These are phyloP conservation scores for Corylus avellana DNA, from an alignment of 306 rosid species.

Conservation along the genomic window DNA sequence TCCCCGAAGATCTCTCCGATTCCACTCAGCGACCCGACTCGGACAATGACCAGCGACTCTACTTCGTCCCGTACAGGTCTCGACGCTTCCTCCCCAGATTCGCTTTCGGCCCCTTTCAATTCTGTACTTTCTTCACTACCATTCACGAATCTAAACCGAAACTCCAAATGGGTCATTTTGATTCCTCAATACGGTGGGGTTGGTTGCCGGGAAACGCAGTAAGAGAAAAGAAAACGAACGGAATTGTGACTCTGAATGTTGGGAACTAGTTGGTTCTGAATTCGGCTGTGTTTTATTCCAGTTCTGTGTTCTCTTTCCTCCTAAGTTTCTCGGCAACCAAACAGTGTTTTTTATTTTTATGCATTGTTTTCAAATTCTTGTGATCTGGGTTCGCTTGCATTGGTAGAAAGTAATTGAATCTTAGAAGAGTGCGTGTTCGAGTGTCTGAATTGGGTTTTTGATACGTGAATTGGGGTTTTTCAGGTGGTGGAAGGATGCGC, in stretches of 20 bases:
- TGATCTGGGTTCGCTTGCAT: constrained; percentile 50
- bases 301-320: constrained; percentile 8
- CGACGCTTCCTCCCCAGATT: constrained; percentile 11
- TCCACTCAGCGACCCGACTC: constrained; percentile 50
- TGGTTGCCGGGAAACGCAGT: constrained; percentile 14
- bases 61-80: constrained; percentile 93
- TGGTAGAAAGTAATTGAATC: constrained; percentile 21
- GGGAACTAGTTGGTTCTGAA: constrained; percentile 9
- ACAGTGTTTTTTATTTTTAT: background rate
- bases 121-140: constrained; percentile 1
- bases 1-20: constrained; percentile 65
- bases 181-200: constrained; percentile 5
- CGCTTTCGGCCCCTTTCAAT: constrained; percentile 30
- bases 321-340: background rate
- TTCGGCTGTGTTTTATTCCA: constrained; percentile 3
- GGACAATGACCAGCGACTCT: constrained; percentile 69
- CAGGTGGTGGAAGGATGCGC: constrained; percentile 99
- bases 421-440: background rate
- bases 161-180: constrained; percentile 7
- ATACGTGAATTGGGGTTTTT: constrained; percentile 36
- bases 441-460: constrained; percentile 8
- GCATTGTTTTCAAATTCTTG: constrained; percentile 18
- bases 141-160: constrained; percentile 38
- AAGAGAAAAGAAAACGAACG: background rate
- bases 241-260: constrained; percentile 24